These are phyloP conservation scores for Penicillium herquei DNA, from an alignment of 495 filamentous ascomycete species.

Conservation along the genomic window DNA sequence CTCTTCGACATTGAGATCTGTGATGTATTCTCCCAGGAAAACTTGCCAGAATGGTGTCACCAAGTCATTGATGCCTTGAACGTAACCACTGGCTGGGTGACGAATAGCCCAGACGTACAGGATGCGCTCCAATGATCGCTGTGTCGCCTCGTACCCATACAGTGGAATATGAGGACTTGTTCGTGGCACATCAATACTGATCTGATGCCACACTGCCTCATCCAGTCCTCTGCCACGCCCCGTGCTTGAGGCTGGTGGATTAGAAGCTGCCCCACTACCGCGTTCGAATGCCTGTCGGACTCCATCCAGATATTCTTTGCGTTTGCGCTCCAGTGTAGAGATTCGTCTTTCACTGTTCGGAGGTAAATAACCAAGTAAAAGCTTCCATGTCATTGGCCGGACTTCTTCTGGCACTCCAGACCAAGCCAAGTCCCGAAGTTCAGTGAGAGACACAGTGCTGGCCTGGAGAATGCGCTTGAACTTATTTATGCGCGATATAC, in stretches of 20 bases:
- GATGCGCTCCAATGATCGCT: constrained; percentile 88
- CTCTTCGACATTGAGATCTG: constrained; percentile 83
- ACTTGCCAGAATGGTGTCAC: constrained; percentile 98
- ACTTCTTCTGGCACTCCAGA: constrained; percentile 92
- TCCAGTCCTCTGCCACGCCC: constrained; percentile 74
- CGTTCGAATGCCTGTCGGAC: constrained; percentile 93
- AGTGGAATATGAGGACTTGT: constrained; percentile 94
- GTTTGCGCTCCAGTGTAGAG: constrained; percentile 86
- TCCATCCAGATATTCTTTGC: constrained; percentile 95
- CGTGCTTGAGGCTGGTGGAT: constrained; percentile 36
- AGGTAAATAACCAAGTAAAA: constrained; percentile 91
- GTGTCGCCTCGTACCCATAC: constrained; percentile 94
- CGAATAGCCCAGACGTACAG: constrained; percentile 97
- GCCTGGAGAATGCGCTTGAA: constrained; percentile 95
- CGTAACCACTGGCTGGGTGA: constrained; percentile 95
- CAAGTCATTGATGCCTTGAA: constrained; percentile 97
- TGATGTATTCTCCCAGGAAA: constrained; percentile 91
- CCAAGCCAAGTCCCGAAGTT: constrained; percentile 85
- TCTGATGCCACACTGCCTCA: constrained; percentile 97
- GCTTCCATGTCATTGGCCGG: constrained; percentile 96
- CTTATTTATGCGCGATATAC: constrained; percentile 94
- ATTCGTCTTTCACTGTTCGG: constrained; percentile 91
- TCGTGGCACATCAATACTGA: constrained; percentile 95
- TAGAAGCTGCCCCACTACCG: constrained; percentile 41
- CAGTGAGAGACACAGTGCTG: constrained; percentile 78